Evolutionary conservation across 257 asterid genomes (phyloP), one percentile per base, ranked within the genome.

Genomic region (Solanum okadae): DNA sequence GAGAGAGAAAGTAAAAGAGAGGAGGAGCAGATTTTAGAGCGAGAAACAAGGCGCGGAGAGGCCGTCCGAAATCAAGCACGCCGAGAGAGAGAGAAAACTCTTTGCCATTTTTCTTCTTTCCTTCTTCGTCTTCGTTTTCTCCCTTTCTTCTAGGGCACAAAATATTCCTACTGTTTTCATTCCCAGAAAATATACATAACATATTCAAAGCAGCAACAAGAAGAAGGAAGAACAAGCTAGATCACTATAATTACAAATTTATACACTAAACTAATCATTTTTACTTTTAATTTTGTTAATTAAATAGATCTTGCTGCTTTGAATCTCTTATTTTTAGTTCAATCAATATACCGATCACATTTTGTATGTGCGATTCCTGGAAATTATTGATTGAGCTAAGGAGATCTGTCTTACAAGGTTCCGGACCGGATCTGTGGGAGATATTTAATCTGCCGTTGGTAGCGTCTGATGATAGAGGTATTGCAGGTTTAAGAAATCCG

Each of bases 21-120:
- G 16, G 86, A 46, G 86, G 86, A 82, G 86, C 86, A 82, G 86
- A 82, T 15, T 27, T 29, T 90, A 94, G 94, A 94, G 93, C 95
- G 96, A 95, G 96, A 94, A 95, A 94, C 96, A 94, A 96, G 98
- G 99, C 98, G 98, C 98, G 98, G 96, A 91, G 98, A 86, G 93
- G 94, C 92, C 96, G 95, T 95, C 98, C 91, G 92, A 94, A 93
- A 93, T 91, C 90, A 85, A 90, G 68, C 79, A 76, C 59, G 29
- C 52, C 44, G 37, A 81, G 84, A 46, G n/a, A 20, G 59, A 49
- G 13, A 59, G 23, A 67, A 88, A 94, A 85, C 89, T 88, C 90
- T 87, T 90, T 86, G 91, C 91, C 85, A 76, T 88, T 89, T 72
- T 85, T 90, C 89, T 82, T 67, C 91, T 82, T 86, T 70, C 73